A percentile compares a stretch with the other conserved stretches of the same genome.
phyloP scores from a whole-genome alignment of 2,329 filamentous ascomycete genomes.

The Thelonectria blattea region DNA sequence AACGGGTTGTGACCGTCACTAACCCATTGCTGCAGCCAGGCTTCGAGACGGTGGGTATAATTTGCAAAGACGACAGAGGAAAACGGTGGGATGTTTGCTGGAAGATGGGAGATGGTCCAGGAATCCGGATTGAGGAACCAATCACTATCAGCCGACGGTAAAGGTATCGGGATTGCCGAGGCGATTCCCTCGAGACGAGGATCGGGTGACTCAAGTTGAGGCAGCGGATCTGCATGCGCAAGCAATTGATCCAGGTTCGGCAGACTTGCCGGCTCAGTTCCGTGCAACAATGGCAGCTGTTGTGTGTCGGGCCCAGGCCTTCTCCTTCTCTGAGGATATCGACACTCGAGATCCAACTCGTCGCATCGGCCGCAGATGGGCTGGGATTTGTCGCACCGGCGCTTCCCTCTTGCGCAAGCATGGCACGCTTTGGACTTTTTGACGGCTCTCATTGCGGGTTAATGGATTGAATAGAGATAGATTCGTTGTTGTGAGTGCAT shows the following conservation, averaged over 20 bases:
- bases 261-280: too few species aligned
- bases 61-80: constrained; percentile 6
- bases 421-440: constrained; percentile 9
- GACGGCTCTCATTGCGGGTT: neutral
- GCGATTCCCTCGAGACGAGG: neutral
- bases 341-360: constrained; percentile 18
- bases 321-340: constrained; percentile 11
- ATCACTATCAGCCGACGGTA: neutral
- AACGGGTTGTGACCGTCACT: constrained; percentile 12
- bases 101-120: constrained; percentile 5
- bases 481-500: neutral
- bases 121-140: constrained; percentile 6
- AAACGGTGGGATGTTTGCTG: neutral
- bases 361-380: constrained; percentile 18
- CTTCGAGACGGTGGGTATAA: neutral
- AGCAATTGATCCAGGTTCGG: neutral
- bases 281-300: neutral
- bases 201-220: neutral
- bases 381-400: constrained; percentile 16
- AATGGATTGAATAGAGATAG: neutral
- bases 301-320: neutral
- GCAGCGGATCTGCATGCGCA: too few species aligned
- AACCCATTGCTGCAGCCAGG: constrained; percentile 18
- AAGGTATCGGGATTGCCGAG: neutral
- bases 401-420: constrained; percentile 21